Evolutionary conservation across 164 flowering plant species (phyloP), one percentile per base, ranked within the genome.

Genomic region (Macadamia integrifolia): DNA sequence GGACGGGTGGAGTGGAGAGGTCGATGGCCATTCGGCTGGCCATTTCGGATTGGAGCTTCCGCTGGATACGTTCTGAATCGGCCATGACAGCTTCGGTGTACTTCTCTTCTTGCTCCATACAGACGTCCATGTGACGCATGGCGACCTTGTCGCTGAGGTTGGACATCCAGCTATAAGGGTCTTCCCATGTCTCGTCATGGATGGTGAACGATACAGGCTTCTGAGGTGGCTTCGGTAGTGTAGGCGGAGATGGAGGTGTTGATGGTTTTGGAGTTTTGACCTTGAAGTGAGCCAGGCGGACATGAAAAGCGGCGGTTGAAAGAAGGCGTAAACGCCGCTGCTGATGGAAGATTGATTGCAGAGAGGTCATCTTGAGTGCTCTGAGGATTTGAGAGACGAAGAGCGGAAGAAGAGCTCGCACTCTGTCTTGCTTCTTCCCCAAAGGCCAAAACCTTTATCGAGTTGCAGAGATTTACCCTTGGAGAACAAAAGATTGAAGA

Each of bases 71-170:
- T 1, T 82, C 90, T 23, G 96, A 79, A 35, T 80, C 96, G 29
- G 83, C 67, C 86, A 92, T 80, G 50, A 90, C 88, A 3, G 97
- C 99, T 65, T 94, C 97, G 2, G 89, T 84, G 76, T 94, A 94
- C 87, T 94, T 94, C 82, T 94, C 96, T 66, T 94, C 98, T 71
- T 85, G 96, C 69, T 94, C 98, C 92, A 91, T 87, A 79, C 81
- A 87, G 1, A 92, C 83, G 61, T 90, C 90, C 97, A 94, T 91
- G 76, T 91, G 97, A 3, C 95, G 80, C 98, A 91, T 94, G 0
- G 93, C 88, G 35, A 88, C 96, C 73, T 86, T 90, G 76, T 94
- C 96, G 60, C 65, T 68, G 28, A 94, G 82, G 44, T 75, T 80
- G 11, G 97, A 90, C 98, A 94, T 94, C 98, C 98, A 94, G 70